phyloP scores from a whole-genome alignment of 1,139 yeast species.

The Magnusiomyces suaveolens region DNA sequence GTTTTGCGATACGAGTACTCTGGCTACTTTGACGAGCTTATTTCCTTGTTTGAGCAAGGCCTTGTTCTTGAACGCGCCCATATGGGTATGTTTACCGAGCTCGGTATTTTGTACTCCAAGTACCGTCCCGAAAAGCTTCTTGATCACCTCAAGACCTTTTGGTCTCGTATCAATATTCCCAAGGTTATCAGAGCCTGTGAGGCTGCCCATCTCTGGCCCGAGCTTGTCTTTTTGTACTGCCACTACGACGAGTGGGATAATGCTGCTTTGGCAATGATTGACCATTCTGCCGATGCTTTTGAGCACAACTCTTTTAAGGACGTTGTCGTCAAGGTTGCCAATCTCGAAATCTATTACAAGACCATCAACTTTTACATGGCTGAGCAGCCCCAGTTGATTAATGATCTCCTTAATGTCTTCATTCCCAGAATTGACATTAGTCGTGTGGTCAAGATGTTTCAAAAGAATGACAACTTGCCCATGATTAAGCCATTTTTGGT shows the following conservation, averaged over 20 bases:
- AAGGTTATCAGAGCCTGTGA: conserved; percentile 93
- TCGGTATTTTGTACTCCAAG: conserved; percentile 83
- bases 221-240: conserved; percentile 88
- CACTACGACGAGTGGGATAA: conserved; percentile 99
- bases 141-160: conserved; percentile 94
- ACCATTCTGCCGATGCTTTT: conserved; percentile 84
- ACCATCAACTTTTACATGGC: conserved; percentile 90
- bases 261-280: conserved; percentile 97
- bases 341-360: conserved; percentile 92
- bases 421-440: conserved; percentile 91
- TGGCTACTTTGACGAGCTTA: conserved; percentile 87
- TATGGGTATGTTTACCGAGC: conserved; percentile 98
- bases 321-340: conserved; percentile 86
- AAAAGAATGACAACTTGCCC: conserved; percentile 91
- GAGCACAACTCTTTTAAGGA: conserved; percentile 94
- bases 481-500: conserved; percentile 90
- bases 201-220: conserved; percentile 91
- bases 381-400: conserved; percentile 84
- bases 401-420: conserved; percentile 74
- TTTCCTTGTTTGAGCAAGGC: conserved; percentile 90
- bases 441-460: conserved; percentile 90
- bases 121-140: conserved; percentile 84
- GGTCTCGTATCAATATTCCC: conserved; percentile 98
- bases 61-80: conserved; percentile 96
- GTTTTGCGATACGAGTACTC: conserved; percentile 79